A percentile compares a stretch with the other conserved stretches of the same genome.
phyloP scores from a whole-genome alignment of 371 early-diverging fungal genomes.

The Lichtheimia ramosa region DNA sequence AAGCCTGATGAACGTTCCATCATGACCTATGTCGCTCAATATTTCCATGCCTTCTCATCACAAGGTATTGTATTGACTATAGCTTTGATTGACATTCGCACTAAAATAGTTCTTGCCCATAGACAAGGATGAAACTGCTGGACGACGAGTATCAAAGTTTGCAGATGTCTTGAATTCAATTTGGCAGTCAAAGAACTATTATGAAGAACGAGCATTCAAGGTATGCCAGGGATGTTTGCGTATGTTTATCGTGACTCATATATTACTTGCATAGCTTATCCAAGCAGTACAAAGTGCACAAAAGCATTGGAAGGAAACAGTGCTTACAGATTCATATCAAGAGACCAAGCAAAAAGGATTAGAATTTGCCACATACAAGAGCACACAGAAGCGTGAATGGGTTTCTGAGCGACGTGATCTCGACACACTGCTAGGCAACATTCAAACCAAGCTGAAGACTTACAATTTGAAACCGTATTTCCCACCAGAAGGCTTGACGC shows the following conservation, averaged over 20 bases:
- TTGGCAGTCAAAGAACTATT: constrained; percentile 91
- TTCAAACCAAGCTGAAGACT: constrained; percentile 92
- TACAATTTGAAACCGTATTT: constrained; percentile 85
- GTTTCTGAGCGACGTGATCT: constrained; percentile 88
- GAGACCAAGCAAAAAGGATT: constrained; percentile 74
- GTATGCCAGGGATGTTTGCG: constrained; percentile 17
- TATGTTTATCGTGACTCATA: not conserved
- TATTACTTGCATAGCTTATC: constrained; percentile 23
- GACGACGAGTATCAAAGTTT: constrained; percentile 90
- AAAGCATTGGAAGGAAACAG: constrained; percentile 64
- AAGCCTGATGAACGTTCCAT: constrained; percentile 97
- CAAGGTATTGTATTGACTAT: constrained; percentile 45
- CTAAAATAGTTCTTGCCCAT: not conserved
- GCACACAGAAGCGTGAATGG: constrained; percentile 81
- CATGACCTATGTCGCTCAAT: constrained; percentile 98
- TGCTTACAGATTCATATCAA: constrained; percentile 66
- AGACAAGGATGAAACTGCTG: constrained; percentile 87
- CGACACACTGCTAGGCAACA: constrained; percentile 87
- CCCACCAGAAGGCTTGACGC: constrained; percentile 77
- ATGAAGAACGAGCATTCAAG: constrained; percentile 74
- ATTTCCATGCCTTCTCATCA: constrained; percentile 95
- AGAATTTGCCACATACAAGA: constrained; percentile 84
- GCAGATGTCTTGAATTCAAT: constrained; percentile 83
- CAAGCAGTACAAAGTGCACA: constrained; percentile 61
- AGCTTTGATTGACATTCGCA: too few relatives aligned